A percentile compares a stretch with the other conserved stretches of the same genome.
Conservation (phyloP, 495 filamentous ascomycete species). For the Hypoxylon fuscum region DNA sequence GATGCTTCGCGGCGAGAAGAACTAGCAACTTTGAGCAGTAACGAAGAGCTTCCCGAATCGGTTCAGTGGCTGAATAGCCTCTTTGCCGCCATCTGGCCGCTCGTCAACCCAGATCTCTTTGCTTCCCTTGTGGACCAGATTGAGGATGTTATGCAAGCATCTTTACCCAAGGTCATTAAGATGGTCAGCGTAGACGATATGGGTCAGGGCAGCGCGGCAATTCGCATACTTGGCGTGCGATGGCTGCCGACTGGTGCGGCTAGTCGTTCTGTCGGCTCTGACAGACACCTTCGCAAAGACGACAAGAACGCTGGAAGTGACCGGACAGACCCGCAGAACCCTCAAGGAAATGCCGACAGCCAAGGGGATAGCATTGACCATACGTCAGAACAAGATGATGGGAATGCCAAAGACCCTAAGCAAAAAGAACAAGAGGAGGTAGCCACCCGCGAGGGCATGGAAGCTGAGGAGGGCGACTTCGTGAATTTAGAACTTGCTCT, state of each 20-base stretch:
- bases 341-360: conserved; percentile 47
- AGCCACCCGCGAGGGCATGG: conserved; percentile 69
- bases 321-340: conserved; percentile 54
- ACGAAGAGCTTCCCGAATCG: conserved; percentile 64
- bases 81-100: conserved; percentile 69
- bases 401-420: conserved; percentile 35
- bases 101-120: conserved; percentile 77
- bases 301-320: conserved; percentile 54
- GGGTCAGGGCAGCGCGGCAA: conserved; percentile 71
- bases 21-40: conserved; percentile 43
- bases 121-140: conserved; percentile 69
- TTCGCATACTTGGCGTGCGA: conserved; percentile 69
- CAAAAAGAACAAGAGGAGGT: conserved; percentile 53
- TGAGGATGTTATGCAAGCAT: conserved; percentile 78
- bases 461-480: conserved; percentile 78
- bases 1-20: conserved; percentile 62
- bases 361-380: conserved; percentile 39
- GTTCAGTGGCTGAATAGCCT: conserved; percentile 73
- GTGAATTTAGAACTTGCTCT: conserved; percentile 76
- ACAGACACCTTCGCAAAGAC: conserved; percentile 58
- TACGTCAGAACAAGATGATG: neutral
- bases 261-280: conserved; percentile 61
- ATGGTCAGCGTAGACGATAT: conserved; percentile 77
- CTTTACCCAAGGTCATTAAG: conserved; percentile 67
- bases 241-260: conserved; percentile 75